phyloP scores from a whole-genome alignment of 2,329 filamentous ascomycete genomes.

The Helotiales sp. region DNA sequence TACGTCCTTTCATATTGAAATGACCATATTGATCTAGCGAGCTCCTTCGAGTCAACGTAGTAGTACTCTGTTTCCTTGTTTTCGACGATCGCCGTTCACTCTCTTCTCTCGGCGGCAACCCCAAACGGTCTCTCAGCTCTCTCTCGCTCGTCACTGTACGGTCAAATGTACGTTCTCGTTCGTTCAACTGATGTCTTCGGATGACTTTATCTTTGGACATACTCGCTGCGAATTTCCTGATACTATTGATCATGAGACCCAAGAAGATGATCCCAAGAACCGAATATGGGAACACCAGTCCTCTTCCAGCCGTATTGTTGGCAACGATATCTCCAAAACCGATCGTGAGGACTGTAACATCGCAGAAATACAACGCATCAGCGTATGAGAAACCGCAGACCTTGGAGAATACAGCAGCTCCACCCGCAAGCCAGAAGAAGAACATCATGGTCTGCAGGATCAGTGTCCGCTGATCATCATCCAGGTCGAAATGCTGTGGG shows the following conservation, averaged over 20 bases:
- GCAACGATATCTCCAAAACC: conserved; percentile 65
- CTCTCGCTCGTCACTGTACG: conserved; percentile 53
- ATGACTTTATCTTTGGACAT: conserved; percentile 63
- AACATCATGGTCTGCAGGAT: conserved; percentile 72
- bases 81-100: conserved; percentile 13
- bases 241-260: conserved; percentile 65
- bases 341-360: conserved; percentile 61
- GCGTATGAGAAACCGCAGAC: conserved; percentile 59
- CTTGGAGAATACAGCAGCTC: conserved; percentile 59
- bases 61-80: conserved; percentile 10
- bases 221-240: conserved; percentile 60
- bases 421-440: conserved; percentile 67
- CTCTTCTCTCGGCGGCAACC: conserved; percentile 33
- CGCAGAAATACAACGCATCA: conserved; percentile 61
- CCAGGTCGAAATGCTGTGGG: conserved; percentile 64
- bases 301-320: conserved; percentile 51
- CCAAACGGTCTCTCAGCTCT: conserved; percentile 44
- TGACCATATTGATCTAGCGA: conserved; percentile 37
- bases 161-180: conserved; percentile 53
- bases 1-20: conserved; percentile 37
- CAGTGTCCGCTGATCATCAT: conserved; percentile 66
- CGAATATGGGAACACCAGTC: conserved; percentile 66
- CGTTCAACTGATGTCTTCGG: conserved; percentile 55
- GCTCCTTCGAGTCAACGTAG: conserved; percentile 30
- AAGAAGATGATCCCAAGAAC: conserved; percentile 69